phyloP scores from a whole-genome alignment of 495 filamentous ascomycete species.

The Neurospora hispaniola region DNA sequence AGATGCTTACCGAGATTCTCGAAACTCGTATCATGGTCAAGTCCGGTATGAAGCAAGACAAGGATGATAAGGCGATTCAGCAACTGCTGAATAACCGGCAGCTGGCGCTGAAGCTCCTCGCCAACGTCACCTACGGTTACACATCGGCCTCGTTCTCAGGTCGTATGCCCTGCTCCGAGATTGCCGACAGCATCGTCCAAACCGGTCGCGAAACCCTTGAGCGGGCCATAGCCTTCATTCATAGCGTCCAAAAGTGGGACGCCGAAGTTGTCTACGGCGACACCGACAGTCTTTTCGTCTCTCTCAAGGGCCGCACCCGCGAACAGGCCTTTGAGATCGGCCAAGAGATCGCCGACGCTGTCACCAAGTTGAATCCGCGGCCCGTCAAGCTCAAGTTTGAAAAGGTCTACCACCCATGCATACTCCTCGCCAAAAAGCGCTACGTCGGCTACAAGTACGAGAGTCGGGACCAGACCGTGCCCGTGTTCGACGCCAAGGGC shows the following conservation, averaged over 20 bases:
- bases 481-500: slow-evolving; percentile 95
- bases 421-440: slow-evolving; percentile 91
- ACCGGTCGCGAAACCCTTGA: slow-evolving; percentile 90
- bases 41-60: slow-evolving; percentile 89
- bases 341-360: slow-evolving; percentile 77
- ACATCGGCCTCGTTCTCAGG: slow-evolving; percentile 93
- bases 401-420: slow-evolving; percentile 93
- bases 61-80: slow-evolving; percentile 79
- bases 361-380: slow-evolving; percentile 84
- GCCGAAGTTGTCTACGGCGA: slow-evolving; percentile 98
- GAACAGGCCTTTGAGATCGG: slow-evolving; percentile 89
- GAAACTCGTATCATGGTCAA: slow-evolving; percentile 99
- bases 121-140: slow-evolving; percentile 97
- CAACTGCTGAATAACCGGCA: slow-evolving; percentile 88
- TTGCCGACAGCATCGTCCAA: slow-evolving; percentile 96
- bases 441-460: slow-evolving; percentile 99
- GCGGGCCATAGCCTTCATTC: slow-evolving; percentile 85
- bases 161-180: slow-evolving; percentile 94
- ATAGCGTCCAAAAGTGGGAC: slow-evolving; percentile 75
- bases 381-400: slow-evolving; percentile 97
- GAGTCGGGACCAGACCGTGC: slow-evolving; percentile 59
- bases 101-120: slow-evolving; percentile 89
- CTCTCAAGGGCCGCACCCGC: slow-evolving; percentile 75
- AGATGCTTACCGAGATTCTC: slow-evolving; percentile 92
- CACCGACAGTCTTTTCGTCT: slow-evolving; percentile 92